Conservation (phyloP, 2,329 filamentous ascomycete species). For the Ceratocystis destructans region DNA sequence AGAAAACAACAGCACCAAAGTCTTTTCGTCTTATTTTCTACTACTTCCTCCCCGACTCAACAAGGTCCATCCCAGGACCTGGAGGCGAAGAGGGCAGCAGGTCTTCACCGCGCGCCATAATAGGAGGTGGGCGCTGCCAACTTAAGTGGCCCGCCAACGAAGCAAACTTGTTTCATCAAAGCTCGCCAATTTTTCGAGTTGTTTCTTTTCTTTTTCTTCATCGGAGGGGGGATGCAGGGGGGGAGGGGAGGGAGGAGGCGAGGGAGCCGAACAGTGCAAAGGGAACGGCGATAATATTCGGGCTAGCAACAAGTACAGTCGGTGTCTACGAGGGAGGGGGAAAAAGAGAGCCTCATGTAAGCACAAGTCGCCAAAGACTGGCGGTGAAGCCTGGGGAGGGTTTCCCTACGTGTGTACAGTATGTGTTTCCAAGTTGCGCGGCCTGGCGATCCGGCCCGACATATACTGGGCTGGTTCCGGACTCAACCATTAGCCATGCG, state of each 20-base stretch:
- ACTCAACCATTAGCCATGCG: background rate
- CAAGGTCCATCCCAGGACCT: slow-evolving; percentile 1
- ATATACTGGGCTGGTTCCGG: background rate
- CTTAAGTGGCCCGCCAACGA: background rate
- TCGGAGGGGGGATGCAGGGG: too few species aligned
- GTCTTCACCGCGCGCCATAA: background rate
- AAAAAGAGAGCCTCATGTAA: background rate
- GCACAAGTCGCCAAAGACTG: background rate
- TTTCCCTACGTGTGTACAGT: background rate
- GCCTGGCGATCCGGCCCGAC: background rate
- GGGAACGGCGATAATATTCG: background rate
- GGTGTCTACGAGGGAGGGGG: too few species aligned
- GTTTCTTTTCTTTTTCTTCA: too few species aligned
- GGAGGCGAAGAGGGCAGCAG: background rate
- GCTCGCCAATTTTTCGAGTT: background rate
- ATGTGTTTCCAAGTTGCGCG: background rate
- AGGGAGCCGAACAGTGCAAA: background rate
- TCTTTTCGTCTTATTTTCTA: background rate
- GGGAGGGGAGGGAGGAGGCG: background rate
- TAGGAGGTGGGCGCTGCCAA: background rate
- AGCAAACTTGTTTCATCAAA: background rate
- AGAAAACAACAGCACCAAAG: background rate
- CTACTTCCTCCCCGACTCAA: background rate
- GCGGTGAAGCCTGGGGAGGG: background rate
- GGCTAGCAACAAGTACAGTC: background rate